Percentiles rank a stretch among this genome's conserved stretches.
Evolutionary conservation across 2,329 filamentous ascomycete species (phyloP).

Genomic region (Alternaria panax): DNA sequence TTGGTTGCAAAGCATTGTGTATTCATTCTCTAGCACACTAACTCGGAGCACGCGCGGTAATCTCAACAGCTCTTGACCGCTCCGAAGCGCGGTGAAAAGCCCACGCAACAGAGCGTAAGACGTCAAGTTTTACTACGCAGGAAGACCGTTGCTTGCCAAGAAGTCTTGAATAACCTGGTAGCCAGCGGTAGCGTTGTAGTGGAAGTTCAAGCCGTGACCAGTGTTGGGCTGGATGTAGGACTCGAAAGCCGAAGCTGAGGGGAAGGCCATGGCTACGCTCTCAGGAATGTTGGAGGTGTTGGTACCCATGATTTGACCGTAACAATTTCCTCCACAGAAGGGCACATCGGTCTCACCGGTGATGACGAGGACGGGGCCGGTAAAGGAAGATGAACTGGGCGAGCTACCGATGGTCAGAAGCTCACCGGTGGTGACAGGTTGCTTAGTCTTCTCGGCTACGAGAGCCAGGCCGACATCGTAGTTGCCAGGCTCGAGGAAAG

Average conservation of each 20-base stretch:
- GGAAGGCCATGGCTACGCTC: conserved; percentile 53
- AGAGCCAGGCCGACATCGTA: conserved; percentile 64
- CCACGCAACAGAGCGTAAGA: not conserved
- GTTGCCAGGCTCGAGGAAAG: conserved; percentile 57
- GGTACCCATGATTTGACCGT: conserved; percentile 48
- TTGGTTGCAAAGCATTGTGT: not conserved
- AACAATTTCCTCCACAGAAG: conserved; percentile 70
- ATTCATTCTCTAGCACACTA: not conserved
- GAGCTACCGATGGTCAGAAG: conserved; percentile 62
- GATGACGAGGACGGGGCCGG: conserved; percentile 65
- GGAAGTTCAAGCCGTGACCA: conserved; percentile 57
- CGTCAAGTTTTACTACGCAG: conserved; percentile 9
- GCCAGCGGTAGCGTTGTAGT: conserved; percentile 52
- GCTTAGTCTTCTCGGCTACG: conserved; percentile 56
- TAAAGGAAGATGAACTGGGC: conserved; percentile 51
- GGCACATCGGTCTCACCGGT: conserved; percentile 62
- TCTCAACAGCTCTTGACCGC: not conserved
- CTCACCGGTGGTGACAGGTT: conserved; percentile 67
- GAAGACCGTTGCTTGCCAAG: conserved; percentile 38
- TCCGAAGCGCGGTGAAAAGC: not conserved
- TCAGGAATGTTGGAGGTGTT: conserved; percentile 55
- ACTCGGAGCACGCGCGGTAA: not conserved
- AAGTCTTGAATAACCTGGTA: conserved; percentile 51
- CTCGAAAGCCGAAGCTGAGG: conserved; percentile 59
- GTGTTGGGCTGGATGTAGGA: conserved; percentile 62